Evolutionary conservation across 2,329 filamentous ascomycete species (phyloP).

Genomic region (Samsoniella hepiali): DNA sequence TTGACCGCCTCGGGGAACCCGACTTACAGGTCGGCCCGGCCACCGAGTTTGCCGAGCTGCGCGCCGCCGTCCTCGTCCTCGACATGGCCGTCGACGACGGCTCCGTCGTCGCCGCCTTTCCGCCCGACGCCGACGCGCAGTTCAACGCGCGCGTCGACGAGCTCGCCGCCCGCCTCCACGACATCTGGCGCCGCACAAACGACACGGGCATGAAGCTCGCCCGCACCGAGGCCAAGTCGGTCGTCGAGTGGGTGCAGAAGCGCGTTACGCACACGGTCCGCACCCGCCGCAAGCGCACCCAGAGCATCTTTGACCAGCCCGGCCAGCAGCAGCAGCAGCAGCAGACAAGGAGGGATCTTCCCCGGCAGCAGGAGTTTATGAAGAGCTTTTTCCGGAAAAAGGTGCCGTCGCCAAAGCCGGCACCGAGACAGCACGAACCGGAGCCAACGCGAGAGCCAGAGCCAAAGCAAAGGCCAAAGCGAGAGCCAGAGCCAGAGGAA

Average conservation of each 20-base stretch:
- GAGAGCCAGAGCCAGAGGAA: background rate
- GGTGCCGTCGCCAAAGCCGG: background rate
- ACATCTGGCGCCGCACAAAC: conserved; percentile 60
- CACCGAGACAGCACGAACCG: background rate
- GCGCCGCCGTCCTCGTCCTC: conserved; percentile 63
- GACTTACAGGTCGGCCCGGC: conserved; percentile 51
- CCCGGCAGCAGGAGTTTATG: conserved; percentile 50
- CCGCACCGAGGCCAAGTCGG: conserved; percentile 73
- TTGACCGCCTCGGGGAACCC: conserved; percentile 43
- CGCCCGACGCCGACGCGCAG: conserved; percentile 27
- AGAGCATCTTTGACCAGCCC: conserved; percentile 46
- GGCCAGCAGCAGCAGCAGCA: conserved; percentile 36
- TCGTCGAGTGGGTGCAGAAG: conserved; percentile 70
- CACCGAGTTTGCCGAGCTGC: conserved; percentile 68
- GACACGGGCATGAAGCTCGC: conserved; percentile 70
- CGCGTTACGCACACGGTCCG: conserved; percentile 69
- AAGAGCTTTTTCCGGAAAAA: conserved; percentile 41
- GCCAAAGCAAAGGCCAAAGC: background rate
- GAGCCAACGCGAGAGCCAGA: background rate
- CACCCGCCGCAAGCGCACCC: conserved; percentile 55
- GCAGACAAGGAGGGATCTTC: conserved; percentile 32
- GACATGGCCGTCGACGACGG: conserved; percentile 72
- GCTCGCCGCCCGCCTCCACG: conserved; percentile 58
- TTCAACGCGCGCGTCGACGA: conserved; percentile 73
- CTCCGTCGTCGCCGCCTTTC: conserved; percentile 26